phyloP scores from a whole-genome alignment of 129 eudicot genomes.

The Calendula officinalis region DNA sequence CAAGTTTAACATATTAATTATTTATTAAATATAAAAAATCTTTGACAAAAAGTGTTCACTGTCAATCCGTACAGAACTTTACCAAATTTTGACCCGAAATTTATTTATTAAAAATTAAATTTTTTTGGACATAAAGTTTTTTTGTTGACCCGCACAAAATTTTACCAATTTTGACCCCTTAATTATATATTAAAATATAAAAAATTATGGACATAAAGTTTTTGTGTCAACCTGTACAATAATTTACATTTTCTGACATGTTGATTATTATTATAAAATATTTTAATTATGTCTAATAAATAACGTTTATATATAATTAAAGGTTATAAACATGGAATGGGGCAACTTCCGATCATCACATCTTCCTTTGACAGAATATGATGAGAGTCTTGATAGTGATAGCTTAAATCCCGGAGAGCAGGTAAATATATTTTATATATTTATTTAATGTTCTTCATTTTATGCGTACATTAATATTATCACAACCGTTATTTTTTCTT shows the following conservation, averaged over 20 bases:
- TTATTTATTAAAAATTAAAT: no score
- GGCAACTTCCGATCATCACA: constrained; percentile 80
- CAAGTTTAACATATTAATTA: neutral
- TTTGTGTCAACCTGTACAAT: neutral
- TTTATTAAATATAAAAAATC: neutral
- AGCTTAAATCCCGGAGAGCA: constrained; percentile 95
- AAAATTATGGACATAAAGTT: no score
- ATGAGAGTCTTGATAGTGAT: constrained; percentile 59
- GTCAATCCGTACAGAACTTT: no score
- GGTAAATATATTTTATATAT: constrained; percentile 34
- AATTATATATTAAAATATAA: no score
- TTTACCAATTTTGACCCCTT: no score
- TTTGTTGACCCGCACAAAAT: no score
- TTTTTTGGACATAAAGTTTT: no score
- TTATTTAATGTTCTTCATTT: neutral
- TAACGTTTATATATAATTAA: constrained; percentile 9
- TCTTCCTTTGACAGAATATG: constrained; percentile 87
- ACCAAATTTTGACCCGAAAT: no score
- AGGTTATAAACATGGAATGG: constrained; percentile 98
- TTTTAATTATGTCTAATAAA: no score
- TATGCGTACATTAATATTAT: neutral
- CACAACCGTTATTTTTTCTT: neutral
- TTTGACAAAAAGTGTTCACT: neutral
- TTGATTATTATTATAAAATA: neutral
- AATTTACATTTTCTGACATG: neutral